phyloP scores from a whole-genome alignment of 2,329 filamentous ascomycete species.

The Simplicillium aogashimaense region DNA sequence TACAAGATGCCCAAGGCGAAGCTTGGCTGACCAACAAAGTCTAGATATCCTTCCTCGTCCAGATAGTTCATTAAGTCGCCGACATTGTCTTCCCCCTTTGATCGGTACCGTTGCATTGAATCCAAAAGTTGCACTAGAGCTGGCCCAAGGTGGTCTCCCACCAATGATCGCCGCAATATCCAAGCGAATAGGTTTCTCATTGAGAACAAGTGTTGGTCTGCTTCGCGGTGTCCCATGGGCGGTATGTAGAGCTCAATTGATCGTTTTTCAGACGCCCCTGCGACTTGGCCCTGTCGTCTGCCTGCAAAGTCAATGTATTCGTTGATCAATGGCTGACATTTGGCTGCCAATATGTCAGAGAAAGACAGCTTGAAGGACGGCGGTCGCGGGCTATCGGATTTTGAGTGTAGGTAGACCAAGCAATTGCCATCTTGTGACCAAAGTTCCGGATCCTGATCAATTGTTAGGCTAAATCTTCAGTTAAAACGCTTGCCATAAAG shows the following conservation, averaged over 20 bases:
- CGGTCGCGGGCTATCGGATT: constrained; percentile 52
- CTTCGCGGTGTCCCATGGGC: constrained; percentile 42
- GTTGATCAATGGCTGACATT: constrained; percentile 52
- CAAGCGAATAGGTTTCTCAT: constrained; percentile 71
- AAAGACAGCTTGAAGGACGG: constrained; percentile 61
- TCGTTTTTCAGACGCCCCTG: constrained; percentile 18
- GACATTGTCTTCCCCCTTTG: constrained; percentile 42
- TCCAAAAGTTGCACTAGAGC: constrained; percentile 56
- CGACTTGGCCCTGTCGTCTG: constrained; percentile 9
- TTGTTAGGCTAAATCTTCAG: neutral
- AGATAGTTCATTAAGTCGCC: constrained; percentile 55
- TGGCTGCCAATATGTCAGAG: constrained; percentile 41
- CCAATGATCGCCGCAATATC: constrained; percentile 53
- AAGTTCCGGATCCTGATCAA: constrained; percentile 56
- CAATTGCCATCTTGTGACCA: constrained; percentile 62
- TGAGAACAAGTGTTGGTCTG: constrained; percentile 54
- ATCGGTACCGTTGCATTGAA: constrained; percentile 53
- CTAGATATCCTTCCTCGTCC: constrained; percentile 59
- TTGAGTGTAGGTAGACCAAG: constrained; percentile 57
- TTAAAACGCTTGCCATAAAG: neutral
- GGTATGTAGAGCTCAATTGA: constrained; percentile 60
- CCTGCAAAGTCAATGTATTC: constrained; percentile 30
- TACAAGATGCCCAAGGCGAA: constrained; percentile 60
- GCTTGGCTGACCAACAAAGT: constrained; percentile 54
- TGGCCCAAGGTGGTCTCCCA: constrained; percentile 55